Evolutionary conservation across 306 rosid species (phyloP).

Genomic region (Acacia acuminata): DNA sequence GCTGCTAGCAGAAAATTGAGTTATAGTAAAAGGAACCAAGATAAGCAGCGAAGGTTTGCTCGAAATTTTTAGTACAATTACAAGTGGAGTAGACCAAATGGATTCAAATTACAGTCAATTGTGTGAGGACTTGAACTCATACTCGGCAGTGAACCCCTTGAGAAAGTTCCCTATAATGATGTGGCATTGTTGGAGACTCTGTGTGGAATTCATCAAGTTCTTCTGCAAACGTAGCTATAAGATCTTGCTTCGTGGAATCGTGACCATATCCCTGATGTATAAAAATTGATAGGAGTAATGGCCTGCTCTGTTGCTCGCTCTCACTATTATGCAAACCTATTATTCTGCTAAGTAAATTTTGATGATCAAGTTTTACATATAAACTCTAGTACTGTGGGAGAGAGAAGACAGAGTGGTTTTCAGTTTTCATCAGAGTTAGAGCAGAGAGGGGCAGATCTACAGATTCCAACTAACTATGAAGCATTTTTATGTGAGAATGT

Average conservation of each 20-base stretch:
- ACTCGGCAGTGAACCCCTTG: conserved; percentile 27
- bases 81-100: conserved; percentile 32
- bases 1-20: conserved; percentile 29
- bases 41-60: conserved; percentile 25
- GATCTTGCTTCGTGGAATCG: too few relatives aligned
- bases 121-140: conserved; percentile 38
- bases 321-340: too few relatives aligned
- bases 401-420: too few relatives aligned
- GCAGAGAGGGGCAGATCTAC: not conserved
- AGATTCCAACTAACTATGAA: not conserved
- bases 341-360: too few relatives aligned
- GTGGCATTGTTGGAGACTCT: conserved; percentile 26
- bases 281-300: too few relatives aligned
- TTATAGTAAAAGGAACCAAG: conserved; percentile 16
- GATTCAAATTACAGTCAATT: conserved; percentile 32
- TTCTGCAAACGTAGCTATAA: too few relatives aligned
- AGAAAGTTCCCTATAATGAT: conserved; percentile 28
- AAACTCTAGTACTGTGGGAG: too few relatives aligned
- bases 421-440: not conserved
- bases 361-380: too few relatives aligned
- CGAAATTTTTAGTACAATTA: conserved; percentile 8
- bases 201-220: conserved; percentile 25
- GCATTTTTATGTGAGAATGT: not conserved
- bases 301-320: too few relatives aligned
- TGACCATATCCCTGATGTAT: too few relatives aligned